Base-by-base conservation (phyloP, 805 yeast species). In the Wickerhamiella slavikovae region DNA sequence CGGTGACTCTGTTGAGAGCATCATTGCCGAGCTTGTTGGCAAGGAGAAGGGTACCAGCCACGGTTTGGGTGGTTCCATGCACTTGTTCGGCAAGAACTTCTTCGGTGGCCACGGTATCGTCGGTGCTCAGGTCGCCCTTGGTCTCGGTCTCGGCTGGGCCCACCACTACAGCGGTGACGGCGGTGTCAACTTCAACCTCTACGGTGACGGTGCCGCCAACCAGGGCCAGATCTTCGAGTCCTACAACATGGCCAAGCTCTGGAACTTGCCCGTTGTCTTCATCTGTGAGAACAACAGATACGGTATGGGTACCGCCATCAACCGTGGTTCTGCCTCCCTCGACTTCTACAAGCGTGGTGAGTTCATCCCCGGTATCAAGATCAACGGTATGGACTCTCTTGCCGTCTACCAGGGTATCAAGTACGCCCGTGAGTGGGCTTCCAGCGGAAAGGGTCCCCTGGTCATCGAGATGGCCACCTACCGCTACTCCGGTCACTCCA, bases 31-130 rank as follows among this genome's bases (percentile, higher is more conserved):
- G 62, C 67, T 89, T 55, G 76, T 89, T 85, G 98, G 98, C 47
- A 76, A 75, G 62, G 73, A 93, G 63, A 61, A 74, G 34, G 96
- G 98, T 65, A 91, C 78, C 37, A 76, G 95, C 25, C 73, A 62
- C 60, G 98, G 98, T 62, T 89, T 89, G 61, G 98, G 98, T 64
- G 98, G 98, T 47, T 89, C 98, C 41, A 89, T 89, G 98, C 98
- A 89, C 64, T 78, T 89, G 83, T 89, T 73, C 55, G 78, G 92
- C 28, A 72, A 74, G 27, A 91, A 91, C 37, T 89, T 89, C 66
- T 89, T 75, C 58, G 98, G 98, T 55, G 98, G 98, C 60, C 89
- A 89, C 61, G 98, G 98, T 65, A 89, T 89, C 55, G 98, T 89
- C 32, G 98, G 98, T 54, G 98, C 96, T 31, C 98, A 89, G 63